These are phyloP conservation scores for Porodaedalea pini DNA, from an alignment of 1,284 basidiomycete genomes.

Conservation along the genomic window DNA sequence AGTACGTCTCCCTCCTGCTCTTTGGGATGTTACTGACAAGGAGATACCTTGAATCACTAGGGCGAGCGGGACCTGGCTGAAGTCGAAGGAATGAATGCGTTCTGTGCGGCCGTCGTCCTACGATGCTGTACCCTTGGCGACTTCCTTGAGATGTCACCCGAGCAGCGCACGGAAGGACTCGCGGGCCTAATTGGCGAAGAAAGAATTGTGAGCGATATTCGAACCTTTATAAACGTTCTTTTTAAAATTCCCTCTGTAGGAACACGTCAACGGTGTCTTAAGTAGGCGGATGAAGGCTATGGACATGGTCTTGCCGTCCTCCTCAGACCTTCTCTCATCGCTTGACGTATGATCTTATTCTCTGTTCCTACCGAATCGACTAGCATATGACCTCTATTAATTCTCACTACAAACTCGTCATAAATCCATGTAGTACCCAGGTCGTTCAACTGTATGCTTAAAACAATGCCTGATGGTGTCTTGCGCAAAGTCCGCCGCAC, in stretches of 20 bases:
- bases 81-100: conserved; percentile 60
- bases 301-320: not conserved
- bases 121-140: conserved; percentile 51
- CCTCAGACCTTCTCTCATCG: conserved; percentile 6
- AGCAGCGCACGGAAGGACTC: conserved; percentile 46
- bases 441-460: too few species aligned
- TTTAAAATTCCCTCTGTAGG: not conserved
- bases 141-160: conserved; percentile 48
- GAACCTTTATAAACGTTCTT: not conserved
- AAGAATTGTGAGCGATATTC: conserved; percentile 46
- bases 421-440: not conserved
- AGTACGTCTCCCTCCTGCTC: conserved; percentile 32
- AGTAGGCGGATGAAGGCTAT: conserved; percentile 3
- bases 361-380: too few species aligned
- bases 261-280: conserved; percentile 12
- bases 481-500: too few species aligned
- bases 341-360: too few species aligned
- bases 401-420: too few species aligned
- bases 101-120: conserved; percentile 59
- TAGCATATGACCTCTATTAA: too few species aligned
- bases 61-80: conserved; percentile 52
- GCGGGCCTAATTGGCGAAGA: conserved; percentile 46
- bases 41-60: conserved; percentile 29
- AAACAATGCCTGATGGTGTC: too few species aligned
- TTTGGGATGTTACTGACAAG: not conserved